Conservation (phyloP, 2,329 filamentous ascomycete species). For the Fusarium sp. region DNA sequence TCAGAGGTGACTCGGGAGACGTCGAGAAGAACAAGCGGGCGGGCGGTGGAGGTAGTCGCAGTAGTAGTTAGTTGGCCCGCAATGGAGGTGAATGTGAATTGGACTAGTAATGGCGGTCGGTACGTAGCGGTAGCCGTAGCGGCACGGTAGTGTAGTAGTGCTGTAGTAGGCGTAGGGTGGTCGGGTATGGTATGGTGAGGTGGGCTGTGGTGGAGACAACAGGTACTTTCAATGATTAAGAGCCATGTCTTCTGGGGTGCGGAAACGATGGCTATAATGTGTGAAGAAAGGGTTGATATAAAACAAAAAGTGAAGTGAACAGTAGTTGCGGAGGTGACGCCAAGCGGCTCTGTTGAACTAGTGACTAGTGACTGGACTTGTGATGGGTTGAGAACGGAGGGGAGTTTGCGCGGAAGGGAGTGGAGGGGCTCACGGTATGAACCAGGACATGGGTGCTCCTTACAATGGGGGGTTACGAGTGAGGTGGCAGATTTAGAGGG, state of each 20-base stretch:
- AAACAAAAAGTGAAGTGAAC: not conserved
- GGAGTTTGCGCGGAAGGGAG: conserved; percentile 15
- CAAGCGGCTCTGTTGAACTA: conserved; percentile 2
- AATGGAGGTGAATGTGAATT: conserved; percentile 37
- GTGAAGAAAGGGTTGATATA: not conserved
- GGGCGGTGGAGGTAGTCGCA: conserved; percentile 47
- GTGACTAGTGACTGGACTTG: not conserved
- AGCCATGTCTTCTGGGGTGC: conserved; percentile 40
- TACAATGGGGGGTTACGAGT: conserved; percentile 34
- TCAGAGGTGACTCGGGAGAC: conserved; percentile 45
- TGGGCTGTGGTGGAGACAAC: conserved; percentile 43
- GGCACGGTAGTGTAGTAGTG: conserved; percentile 27
- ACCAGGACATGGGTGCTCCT: conserved; percentile 25
- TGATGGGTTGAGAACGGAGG: conserved; percentile 16
- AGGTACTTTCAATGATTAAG: conserved; percentile 37
- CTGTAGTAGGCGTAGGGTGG: conserved; percentile 17
- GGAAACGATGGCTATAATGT: conserved; percentile 12
- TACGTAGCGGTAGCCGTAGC: conserved; percentile 38
- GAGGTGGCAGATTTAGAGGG: conserved; percentile 22
- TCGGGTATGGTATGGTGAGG: conserved; percentile 25
- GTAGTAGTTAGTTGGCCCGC: conserved; percentile 32
- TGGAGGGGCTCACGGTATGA: conserved; percentile 40
- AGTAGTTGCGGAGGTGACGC: not conserved
- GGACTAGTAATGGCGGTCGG: conserved; percentile 38
- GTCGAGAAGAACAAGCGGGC: conserved; percentile 46